Base-by-base conservation (phyloP, 2,329 filamentous ascomycete genomes). In the Balansia obtecta region DNA sequence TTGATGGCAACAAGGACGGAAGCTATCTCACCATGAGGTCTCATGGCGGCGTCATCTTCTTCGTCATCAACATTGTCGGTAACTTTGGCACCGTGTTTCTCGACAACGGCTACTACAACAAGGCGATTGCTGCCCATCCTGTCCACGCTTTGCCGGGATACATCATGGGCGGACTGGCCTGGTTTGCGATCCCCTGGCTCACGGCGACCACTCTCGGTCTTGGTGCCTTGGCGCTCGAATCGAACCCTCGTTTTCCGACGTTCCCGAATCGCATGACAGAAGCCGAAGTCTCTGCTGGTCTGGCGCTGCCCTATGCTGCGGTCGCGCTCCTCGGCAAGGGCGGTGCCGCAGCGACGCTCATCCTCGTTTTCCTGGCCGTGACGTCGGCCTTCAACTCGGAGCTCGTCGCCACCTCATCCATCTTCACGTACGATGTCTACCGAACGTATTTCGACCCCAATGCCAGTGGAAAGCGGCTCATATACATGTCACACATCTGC, bases 181-280 rank as follows among this genome's bases (percentile, higher is more conserved):
- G 89, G 89, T 95, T 95, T 58, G 89, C 89, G 1, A 94, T 96
- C 48, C 90, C 90, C 0, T 95, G 87, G 86, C 74, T 95, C 10
- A 86, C 82, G 2, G 88, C 89, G 1, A 95, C 87, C 0, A 95
- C 89, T 1, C 86, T 95, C 81, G 89, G 89, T 33, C 76, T 95
- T 7, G 78, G 86, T 1, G 88, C 86, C 3, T 73, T 95, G 8
- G 86, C 88, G 0, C 75, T 95, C 1, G 88, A 95, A 65, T 80
- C 73, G 55, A 84, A 79, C 57, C 83, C 80, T 1, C 71, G 71
- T 3, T 89, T 88, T 67, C 86, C 86, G 0, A 86, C 82, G 0
- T 90, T 76, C 58, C 86, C 80, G 0, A 70, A 83, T 53, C 80
- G 88, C 38, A 87, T 95, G 78, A 70, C 75, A 9, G 72, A 80